A percentile compares a stretch with the other conserved stretches of the same genome.
phyloP scores from a whole-genome alignment of 495 filamentous ascomycete species.

The Zalerion maritima region DNA sequence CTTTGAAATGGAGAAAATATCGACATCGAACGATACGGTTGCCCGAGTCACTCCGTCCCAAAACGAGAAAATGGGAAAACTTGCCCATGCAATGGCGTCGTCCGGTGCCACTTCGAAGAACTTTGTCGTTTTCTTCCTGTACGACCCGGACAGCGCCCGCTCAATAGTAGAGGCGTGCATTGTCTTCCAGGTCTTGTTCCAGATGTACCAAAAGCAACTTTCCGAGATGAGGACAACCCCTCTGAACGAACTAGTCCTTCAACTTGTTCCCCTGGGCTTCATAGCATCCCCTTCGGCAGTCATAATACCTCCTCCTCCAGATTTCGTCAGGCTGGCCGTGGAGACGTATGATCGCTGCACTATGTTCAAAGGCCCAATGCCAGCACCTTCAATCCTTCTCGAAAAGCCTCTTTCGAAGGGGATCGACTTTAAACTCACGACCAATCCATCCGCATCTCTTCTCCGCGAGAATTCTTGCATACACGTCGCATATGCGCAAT shows the following conservation, averaged over 20 bases:
- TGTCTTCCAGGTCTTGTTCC: conserved; percentile 62
- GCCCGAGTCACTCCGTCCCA: conserved; percentile 12
- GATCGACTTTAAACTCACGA: conserved; percentile 65
- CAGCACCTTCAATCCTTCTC: conserved; percentile 61
- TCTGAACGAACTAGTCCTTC: conserved; percentile 60
- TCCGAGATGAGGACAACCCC: conserved; percentile 33
- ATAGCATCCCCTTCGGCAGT: conserved; percentile 51
- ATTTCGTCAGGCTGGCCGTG: conserved; percentile 54
- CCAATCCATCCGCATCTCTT: conserved; percentile 52
- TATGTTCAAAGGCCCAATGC: conserved; percentile 32
- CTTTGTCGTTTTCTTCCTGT: conserved; percentile 76
- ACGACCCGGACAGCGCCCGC: conserved; percentile 49
- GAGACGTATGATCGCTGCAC: conserved; percentile 83
- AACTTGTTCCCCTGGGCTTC: conserved; percentile 63
- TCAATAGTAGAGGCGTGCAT: conserved; percentile 63
- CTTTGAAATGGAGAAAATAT: conserved; percentile 29
- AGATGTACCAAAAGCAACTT: conserved; percentile 45
- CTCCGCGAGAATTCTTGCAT: conserved; percentile 73
- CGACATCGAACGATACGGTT: conserved; percentile 12
- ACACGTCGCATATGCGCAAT: conserved; percentile 75
- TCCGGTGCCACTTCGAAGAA: conserved; percentile 31
- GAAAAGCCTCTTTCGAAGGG: conserved; percentile 53
- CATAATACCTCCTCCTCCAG: conserved; percentile 48
- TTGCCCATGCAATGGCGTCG: conserved; percentile 22
- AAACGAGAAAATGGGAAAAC: conserved; percentile 16